A percentile compares a stretch with the other conserved stretches of the same genome.
Evolutionary conservation across 345 rosid genomes (phyloP).

Genomic region (Kernera saxatilis): DNA sequence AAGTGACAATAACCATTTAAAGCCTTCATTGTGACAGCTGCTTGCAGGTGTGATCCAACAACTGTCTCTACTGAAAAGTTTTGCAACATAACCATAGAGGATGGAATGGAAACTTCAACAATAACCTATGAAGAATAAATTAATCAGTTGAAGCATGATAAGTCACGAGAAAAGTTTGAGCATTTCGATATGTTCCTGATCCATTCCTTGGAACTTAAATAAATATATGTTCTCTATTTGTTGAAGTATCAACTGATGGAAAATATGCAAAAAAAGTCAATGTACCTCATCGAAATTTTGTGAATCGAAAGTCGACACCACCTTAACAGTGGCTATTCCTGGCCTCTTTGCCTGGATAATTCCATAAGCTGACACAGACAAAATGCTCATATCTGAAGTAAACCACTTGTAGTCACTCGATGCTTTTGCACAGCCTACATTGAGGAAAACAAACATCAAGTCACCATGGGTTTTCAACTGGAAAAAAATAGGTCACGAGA

Average conservation of each 20-base stretch:
- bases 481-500: conserved; percentile 8
- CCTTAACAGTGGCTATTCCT: conserved; percentile 76
- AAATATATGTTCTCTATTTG: background rate
- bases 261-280: background rate
- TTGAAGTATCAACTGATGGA: background rate
- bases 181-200: background rate
- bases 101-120: conserved; percentile 76
- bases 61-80: conserved; percentile 78
- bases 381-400: conserved; percentile 61
- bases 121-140: conserved; percentile 42
- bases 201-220: background rate
- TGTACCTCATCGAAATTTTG: conserved; percentile 86
- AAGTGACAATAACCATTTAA: conserved; percentile 51
- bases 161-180: background rate
- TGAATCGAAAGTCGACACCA: conserved; percentile 65
- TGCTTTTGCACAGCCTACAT: conserved; percentile 74
- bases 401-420: conserved; percentile 85
- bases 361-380: conserved; percentile 73
- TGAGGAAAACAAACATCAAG: conserved; percentile 11
- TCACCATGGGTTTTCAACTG: background rate
- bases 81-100: conserved; percentile 72
- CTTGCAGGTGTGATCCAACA: conserved; percentile 72
- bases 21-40: conserved; percentile 80
- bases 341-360: conserved; percentile 83
- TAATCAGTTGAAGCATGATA: background rate